Evolutionary conservation across 306 rosid genomes (phyloP), one percentile per base, ranked within the genome.

Genomic region (Ziziphus jujuba): DNA sequence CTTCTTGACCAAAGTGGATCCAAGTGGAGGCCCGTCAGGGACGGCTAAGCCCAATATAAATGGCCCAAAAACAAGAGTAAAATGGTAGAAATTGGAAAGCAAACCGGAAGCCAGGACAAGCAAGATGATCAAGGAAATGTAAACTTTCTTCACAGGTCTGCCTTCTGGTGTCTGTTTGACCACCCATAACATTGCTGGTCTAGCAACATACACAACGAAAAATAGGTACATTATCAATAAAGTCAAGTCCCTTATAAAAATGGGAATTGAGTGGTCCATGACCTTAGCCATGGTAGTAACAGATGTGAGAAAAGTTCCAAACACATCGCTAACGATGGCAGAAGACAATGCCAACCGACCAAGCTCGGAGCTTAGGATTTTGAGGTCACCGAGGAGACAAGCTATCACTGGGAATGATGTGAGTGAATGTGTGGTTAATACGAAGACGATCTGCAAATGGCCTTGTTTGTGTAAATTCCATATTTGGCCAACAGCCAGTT

Each of bases 1-100:
- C 74, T 81, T 91, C 13, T 70, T 79, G 5, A 79, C 76, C 6
- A 91, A 54, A 1, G 89, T 79, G 0, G 91, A 69, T 57, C 97
- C 96, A 6, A 91, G 48, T 0, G 97, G 97, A 0, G 90, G 97
- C 19, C 90, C 92, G 7, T 72, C 88, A 0, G 97, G 97, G 11
- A 84, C 74, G 0, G 87, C 87, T 76, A 87, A 53, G 24, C 97
- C 95, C 60, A 91, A 48, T 0, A 80, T 25, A 67, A 79, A 82
- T 20, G 97, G 85, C 7, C 92, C 90, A 2, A 72, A 55, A 6
- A 81, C 43, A 15, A 68, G 59, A n/a, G 58, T 43, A 55, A 73
- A 53, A 28, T 78, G 76, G 35, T 72, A 64, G 3, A 33, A 64
- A 47, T 79, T 23, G 2, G 92, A 45, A 0, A 63, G 50, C 63